A percentile compares a stretch with the other conserved stretches of the same genome.
These are phyloP conservation scores for Sugiyamaella japonica DNA, from an alignment of 1,139 yeast species.

Conservation along the genomic window DNA sequence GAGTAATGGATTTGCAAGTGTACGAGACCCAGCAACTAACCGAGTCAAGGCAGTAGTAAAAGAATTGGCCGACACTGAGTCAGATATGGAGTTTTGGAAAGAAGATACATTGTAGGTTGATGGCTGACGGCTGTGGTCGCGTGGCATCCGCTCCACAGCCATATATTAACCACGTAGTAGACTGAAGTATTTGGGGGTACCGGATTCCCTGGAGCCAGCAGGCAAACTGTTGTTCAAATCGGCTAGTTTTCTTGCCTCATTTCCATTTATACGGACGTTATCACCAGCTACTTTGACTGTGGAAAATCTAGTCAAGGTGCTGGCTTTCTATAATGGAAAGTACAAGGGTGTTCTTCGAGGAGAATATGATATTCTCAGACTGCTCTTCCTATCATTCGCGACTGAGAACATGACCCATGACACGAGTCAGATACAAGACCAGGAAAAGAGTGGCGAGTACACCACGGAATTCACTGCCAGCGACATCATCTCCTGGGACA, in stretches of 20 bases:
- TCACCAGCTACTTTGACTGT: slow-evolving; percentile 42
- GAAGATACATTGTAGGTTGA: slow-evolving; percentile 35
- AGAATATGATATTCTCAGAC: slow-evolving; percentile 40
- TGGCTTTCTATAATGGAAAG: slow-evolving; percentile 44
- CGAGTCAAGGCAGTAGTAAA: slow-evolving; percentile 30
- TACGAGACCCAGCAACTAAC: not conserved
- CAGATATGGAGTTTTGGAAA: slow-evolving; percentile 38
- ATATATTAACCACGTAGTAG: slow-evolving; percentile 28
- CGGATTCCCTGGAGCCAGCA: slow-evolving; percentile 35
- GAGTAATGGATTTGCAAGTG: no score
- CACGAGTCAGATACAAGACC: slow-evolving; percentile 9
- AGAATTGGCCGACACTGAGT: slow-evolving; percentile 33
- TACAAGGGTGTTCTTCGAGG: slow-evolving; percentile 40
- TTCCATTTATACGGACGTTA: slow-evolving; percentile 46
- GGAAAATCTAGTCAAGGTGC: slow-evolving; percentile 47
- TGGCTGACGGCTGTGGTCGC: not conserved
- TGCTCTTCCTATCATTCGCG: slow-evolving; percentile 47
- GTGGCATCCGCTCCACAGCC: not conserved
- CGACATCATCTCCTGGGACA: slow-evolving; percentile 37
- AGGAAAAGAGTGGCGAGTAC: slow-evolving; percentile 16
- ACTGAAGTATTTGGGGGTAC: slow-evolving; percentile 35
- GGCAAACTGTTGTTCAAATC: slow-evolving; percentile 40
- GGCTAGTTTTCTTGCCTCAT: slow-evolving; percentile 43
- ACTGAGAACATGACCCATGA: slow-evolving; percentile 21
- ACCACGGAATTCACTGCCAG: slow-evolving; percentile 22